A percentile compares a stretch with the other conserved stretches of the same genome.
These are phyloP conservation scores for Linum usitatissimum DNA, from an alignment of 345 rosid genomes.

Conservation along the genomic window DNA sequence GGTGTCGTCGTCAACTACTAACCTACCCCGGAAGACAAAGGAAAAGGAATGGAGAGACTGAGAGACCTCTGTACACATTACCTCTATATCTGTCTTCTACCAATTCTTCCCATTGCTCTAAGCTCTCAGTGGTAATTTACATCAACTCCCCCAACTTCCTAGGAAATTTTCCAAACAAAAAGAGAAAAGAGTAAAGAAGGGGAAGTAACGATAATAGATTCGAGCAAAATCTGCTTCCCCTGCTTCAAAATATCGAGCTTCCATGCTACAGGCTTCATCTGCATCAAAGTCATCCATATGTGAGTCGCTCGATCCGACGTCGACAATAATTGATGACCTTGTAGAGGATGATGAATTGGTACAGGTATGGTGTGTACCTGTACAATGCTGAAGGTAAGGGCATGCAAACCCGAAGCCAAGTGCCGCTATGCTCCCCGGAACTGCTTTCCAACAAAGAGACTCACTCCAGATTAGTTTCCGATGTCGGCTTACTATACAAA, in stretches of 20 bases:
- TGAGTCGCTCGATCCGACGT: background rate
- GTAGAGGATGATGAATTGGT: too few relatives aligned
- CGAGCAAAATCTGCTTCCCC: constrained; percentile 9
- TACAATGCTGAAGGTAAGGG: constrained; percentile 53
- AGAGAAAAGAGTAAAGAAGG: constrained; percentile 1
- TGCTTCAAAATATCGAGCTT: constrained; percentile 14
- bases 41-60: constrained; percentile 22
- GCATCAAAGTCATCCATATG: constrained; percentile 15
- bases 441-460: constrained; percentile 30
- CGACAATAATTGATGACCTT: too few relatives aligned
- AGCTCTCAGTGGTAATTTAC: constrained; percentile 43
- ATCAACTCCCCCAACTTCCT: constrained; percentile 23
- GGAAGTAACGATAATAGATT: constrained; percentile 12
- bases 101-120: constrained; percentile 40
- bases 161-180: constrained; percentile 2
- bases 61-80: constrained; percentile 49
- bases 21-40: constrained; percentile 23
- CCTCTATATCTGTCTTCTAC: constrained; percentile 50
- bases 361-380: constrained; percentile 36
- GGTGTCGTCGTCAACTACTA: constrained; percentile 16
- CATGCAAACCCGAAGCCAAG: constrained; percentile 38
- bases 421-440: constrained; percentile 28
- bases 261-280: constrained; percentile 35
- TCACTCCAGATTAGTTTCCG: constrained; percentile 59
- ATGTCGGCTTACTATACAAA: constrained; percentile 39